Base-by-base conservation (phyloP, 2,329 filamentous ascomycete species). In the Epichloe uncinata region DNA sequence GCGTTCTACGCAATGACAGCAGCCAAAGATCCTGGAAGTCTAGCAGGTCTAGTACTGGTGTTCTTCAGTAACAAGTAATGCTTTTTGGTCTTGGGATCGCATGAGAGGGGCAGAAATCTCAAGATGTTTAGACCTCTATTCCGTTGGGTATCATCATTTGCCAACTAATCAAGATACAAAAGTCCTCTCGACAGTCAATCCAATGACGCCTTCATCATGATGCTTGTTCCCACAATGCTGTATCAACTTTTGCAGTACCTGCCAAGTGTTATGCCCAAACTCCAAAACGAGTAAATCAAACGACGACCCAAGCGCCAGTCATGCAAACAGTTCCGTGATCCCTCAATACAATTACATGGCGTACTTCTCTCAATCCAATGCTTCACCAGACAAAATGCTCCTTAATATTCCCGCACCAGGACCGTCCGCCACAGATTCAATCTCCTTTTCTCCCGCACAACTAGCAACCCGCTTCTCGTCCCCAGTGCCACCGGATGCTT, bases 401-500 rank as follows among this genome's bases (percentile, higher is more conserved):
- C 67, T 74, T 59, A 84, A 60, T 56, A 84, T 84, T 40, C 77
- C 78, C 5, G 72, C 73, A 1, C 79, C 81, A 4, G 79, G 63
- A 4, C 77, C 78, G 20, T 82, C 78, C 40, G 88, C 78, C 49
- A 85, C 82, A 50, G 76, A 75, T 56, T 83, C 78, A 55, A 95
- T 75, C 67, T 95, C 89, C 60, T 79, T 84, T 61, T 87, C 82
- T n/a, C 82, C 81, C 18, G 90, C 84, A 61, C 81, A 86, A 66
- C 87, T 89, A 3, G 84, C 83, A 45, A 95, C 77, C 49, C 82
- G 78, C 64, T 82, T 84, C 64, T 95, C 89, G 56, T 95, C 88
- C 1, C 66, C 72, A 54, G 66, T 72, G 61, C 62, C 77, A 61
- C 65, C 61, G 62, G 77, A 75, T 20, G 71, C 66, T 57, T 78